Evolutionary conservation across 2,329 filamentous ascomycete species (phyloP), one percentile per base, ranked within the genome.

Genomic region (Phialocephala subalpina): DNA sequence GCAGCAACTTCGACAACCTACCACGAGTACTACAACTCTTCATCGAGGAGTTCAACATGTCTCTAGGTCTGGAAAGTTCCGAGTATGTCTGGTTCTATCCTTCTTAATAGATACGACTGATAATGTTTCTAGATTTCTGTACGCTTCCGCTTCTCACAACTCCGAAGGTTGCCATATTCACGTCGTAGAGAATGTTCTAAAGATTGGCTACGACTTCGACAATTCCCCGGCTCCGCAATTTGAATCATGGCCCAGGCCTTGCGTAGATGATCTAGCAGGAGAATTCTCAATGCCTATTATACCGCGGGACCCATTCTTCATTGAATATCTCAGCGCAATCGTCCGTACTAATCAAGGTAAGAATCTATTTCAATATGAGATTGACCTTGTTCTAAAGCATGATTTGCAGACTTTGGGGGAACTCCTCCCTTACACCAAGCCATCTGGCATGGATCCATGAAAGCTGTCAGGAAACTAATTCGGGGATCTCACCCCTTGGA

Each of bases 161-260:
- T 33, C 29, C 4, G 29, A 33, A 33, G 29, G 29, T 33, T 33
- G 29, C 9, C 29, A 33, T 33, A 4, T 33, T 33, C 3, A 35
- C n/a, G 40, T 47, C 57, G 6, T 42, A 42, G 57, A 59, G 25
- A 59, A 25, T 59, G n/a, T 59, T 59, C 36, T 59, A 45, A 9
- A 42, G 40, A 2, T 59, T 47, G 57, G 57, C 57, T 47, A 29
- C 38, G 57, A 59, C 57, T 59, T 59, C 57, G 18, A 33, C 40
- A 45, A 45, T 47, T 45, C 57, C 36, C 36, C 57, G 25, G n/a
- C 36, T 59, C 57, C 57, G 9, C 57, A 59, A 59, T 59, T 59
- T 59, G 57, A 59, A 59, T 59, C 7, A 45, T 59, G 57, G 57
- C 57, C 57, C 11, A 59, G 18, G 25, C 57, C 57, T 45, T 59